Evolutionary conservation across 164 flowering plant genomes (phyloP), one percentile per base, ranked within the genome.

Genomic region (Berberis vulgaris): DNA sequence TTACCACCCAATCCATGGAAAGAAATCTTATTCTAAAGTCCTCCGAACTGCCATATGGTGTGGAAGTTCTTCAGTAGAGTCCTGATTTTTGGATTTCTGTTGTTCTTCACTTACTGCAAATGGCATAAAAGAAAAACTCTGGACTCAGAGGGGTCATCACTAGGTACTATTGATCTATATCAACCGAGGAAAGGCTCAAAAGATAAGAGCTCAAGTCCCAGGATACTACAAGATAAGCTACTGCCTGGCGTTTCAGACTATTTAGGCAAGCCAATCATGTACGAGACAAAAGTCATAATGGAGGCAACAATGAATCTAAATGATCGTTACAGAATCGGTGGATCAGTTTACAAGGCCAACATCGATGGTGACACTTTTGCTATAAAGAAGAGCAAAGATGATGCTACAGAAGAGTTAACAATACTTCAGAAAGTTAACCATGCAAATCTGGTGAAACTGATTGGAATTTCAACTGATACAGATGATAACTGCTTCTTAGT

Each of bases 351-450:
- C 73, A 69, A 65, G 71, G 90, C 78, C 43, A 69, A 5, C 55
- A 80, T 85, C 38, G 49, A 84, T 41, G 87, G 78, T 4, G 72
- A 76, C 49, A 43, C 66, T 39, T 62, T 80, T 50, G 94, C 86
- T 0, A 73, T 84, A 7, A 87, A 87, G 76, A 77, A 73, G 67
- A 67, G 68, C 43, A 71, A 77, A 57, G 81, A 77, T 54, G 81
- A 87, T 69, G 72, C 70, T 12, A 67, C 77, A 26, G 88, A 84
- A 64, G 90, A 85, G 56, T 68, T 85, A 42, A 78, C 75, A 71
- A 82, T 85, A 43, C 55, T 85, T 61, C 95, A 81, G 76, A 87
- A 77, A 65, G 80, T 85, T 9, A 85, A 80, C 66, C 94, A 85
- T 67, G 83, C 72, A 41, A 88, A 85, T 75, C 74, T 88, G 59